Evolutionary conservation across 371 early-diverging fungal genomes (phyloP).

Genomic region (Saksenaea vasiformis): DNA sequence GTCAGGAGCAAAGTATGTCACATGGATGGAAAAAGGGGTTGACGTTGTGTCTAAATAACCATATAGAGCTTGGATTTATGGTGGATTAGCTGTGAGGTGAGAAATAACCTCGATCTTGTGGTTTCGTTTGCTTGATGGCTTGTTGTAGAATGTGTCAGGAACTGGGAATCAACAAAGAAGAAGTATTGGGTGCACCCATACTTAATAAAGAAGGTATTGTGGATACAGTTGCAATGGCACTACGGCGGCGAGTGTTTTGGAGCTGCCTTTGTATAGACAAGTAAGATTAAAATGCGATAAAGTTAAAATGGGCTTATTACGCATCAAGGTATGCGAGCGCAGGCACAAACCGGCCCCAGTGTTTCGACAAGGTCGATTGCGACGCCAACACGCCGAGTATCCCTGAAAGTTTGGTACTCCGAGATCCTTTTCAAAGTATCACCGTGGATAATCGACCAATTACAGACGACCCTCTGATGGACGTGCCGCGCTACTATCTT

Average conservation of each 20-base stretch:
- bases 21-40: not conserved
- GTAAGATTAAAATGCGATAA: slow-evolving; percentile 18
- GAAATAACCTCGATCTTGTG: no score
- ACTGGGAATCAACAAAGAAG: slow-evolving; percentile 60
- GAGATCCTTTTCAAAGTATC: slow-evolving; percentile 27
- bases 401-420: slow-evolving; percentile 48
- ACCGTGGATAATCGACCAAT: slow-evolving; percentile 28
- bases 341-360: slow-evolving; percentile 58
- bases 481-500: slow-evolving; percentile 29
- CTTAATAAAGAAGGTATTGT: slow-evolving; percentile 30
- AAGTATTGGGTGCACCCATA: slow-evolving; percentile 35
- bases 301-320: not conserved
- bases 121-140: not conserved
- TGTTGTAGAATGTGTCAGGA: slow-evolving; percentile 43
- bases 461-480: slow-evolving; percentile 36
- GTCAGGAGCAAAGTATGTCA: slow-evolving; percentile 49
- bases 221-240: slow-evolving; percentile 55
- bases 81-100: slow-evolving; percentile 58
- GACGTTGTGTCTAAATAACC: not conserved
- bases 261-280: slow-evolving; percentile 55
- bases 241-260: slow-evolving; percentile 62
- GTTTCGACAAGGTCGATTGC: slow-evolving; percentile 58
- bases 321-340: slow-evolving; percentile 41
- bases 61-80: slow-evolving; percentile 63
- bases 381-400: slow-evolving; percentile 53